Evolutionary conservation across 2,329 filamentous ascomycete species (phyloP).

Genomic region (Botrytis squamosa): DNA sequence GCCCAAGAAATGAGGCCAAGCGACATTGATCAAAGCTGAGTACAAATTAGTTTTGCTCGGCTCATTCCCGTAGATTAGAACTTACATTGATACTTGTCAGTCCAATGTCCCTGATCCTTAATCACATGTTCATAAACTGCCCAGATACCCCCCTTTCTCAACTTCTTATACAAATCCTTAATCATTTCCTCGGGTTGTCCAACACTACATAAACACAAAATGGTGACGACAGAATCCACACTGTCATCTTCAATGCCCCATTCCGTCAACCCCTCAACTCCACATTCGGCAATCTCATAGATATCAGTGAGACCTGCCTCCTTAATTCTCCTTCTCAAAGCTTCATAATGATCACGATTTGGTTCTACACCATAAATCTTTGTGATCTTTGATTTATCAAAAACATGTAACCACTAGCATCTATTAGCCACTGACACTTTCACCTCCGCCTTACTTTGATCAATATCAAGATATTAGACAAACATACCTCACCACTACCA

Average conservation of each 20-base stretch:
- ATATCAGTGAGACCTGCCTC: conserved; percentile 54
- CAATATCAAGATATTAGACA: conserved; percentile 47
- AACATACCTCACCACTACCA: conserved; percentile 57
- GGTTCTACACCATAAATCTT: conserved; percentile 64
- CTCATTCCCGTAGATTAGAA: background rate
- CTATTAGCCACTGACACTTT: conserved; percentile 51
- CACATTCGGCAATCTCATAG: conserved; percentile 62
- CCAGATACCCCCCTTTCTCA: conserved; percentile 36
- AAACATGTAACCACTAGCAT: conserved; percentile 23
- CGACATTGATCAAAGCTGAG: conserved; percentile 30
- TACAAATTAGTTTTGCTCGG: conserved; percentile 17
- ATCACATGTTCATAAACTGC: conserved; percentile 37
- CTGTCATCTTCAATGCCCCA: conserved; percentile 47
- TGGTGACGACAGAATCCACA: conserved; percentile 35
- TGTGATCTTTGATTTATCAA: conserved; percentile 31
- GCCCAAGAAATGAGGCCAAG: conserved; percentile 36
- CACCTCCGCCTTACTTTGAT: conserved; percentile 29
- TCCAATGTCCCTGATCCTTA: conserved; percentile 25
- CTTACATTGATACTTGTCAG: conserved; percentile 35
- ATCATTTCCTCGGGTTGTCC: conserved; percentile 32
- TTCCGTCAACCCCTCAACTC: conserved; percentile 55
- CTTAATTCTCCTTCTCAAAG: conserved; percentile 48
- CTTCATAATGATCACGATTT: conserved; percentile 52
- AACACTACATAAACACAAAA: conserved; percentile 37
- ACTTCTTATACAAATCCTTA: conserved; percentile 29